Evolutionary conservation across 1,139 yeast species (phyloP).

Genomic region (Yamadazyma pseudoaaseri): DNA sequence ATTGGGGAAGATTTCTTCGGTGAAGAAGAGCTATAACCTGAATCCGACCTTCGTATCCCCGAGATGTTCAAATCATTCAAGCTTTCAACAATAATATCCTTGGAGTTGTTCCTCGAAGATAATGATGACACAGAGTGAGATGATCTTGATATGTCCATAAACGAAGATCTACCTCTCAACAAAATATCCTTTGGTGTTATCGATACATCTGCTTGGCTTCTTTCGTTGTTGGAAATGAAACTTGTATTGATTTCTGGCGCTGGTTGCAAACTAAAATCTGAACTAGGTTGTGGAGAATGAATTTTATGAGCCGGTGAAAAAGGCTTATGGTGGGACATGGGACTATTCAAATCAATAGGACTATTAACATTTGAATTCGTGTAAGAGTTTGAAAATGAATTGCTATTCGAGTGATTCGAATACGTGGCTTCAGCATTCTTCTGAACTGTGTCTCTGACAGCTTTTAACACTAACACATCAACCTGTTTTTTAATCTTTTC

Average conservation of each 20-base stretch:
- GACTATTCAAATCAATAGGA: slow-evolving; percentile 13
- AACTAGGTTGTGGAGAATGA: neutral
- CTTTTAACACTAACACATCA: slow-evolving; percentile 63
- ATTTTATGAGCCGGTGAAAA: slow-evolving; percentile 1
- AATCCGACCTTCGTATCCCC: slow-evolving; percentile 15
- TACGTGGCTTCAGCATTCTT: slow-evolving; percentile 45
- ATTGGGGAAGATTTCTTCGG: slow-evolving; percentile 42
- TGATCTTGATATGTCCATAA: slow-evolving; percentile 17
- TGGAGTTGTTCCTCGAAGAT: slow-evolving; percentile 17
- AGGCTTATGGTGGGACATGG: slow-evolving; percentile 6
- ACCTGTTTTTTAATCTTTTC: slow-evolving; percentile 80
- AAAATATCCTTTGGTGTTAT: slow-evolving; percentile 44
- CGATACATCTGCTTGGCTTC: slow-evolving; percentile 12
- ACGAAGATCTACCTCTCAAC: slow-evolving; percentile 26
- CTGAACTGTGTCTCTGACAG: slow-evolving; percentile 64
- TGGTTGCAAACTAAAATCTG: slow-evolving; percentile 11
- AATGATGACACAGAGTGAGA: slow-evolving; percentile 20
- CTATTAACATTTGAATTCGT: slow-evolving; percentile 11
- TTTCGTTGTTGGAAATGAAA: neutral
- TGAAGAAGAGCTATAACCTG: slow-evolving; percentile 45
- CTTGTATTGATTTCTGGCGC: slow-evolving; percentile 9
- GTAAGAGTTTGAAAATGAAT: slow-evolving; percentile 5
- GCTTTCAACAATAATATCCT: slow-evolving; percentile 27
- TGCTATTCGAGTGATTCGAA: neutral
- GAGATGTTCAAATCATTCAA: slow-evolving; percentile 21